A percentile compares a stretch with the other conserved stretches of the same genome.
phyloP scores from a whole-genome alignment of 495 filamentous ascomycete species.

The Bathelium albidoporum region DNA sequence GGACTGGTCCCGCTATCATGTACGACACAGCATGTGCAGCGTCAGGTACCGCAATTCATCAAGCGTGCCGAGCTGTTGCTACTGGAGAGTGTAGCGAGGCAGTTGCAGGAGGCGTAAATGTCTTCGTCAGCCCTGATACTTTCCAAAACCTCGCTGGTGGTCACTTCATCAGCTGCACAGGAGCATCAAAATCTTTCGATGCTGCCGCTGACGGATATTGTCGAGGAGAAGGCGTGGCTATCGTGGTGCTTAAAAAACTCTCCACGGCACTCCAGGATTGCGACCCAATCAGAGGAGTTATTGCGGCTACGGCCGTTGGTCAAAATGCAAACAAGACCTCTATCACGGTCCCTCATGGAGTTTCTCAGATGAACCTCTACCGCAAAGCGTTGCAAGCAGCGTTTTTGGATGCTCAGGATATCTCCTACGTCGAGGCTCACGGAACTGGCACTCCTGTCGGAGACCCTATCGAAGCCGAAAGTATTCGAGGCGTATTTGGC shows the following conservation, averaged over 20 bases:
- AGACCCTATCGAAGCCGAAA: slow-evolving; percentile 29
- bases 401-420: slow-evolving; percentile 15
- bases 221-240: slow-evolving; percentile 29
- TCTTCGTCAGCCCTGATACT: slow-evolving; percentile 30
- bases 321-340: slow-evolving; percentile 30
- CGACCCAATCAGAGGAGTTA: slow-evolving; percentile 28
- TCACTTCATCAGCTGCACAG: slow-evolving; percentile 31
- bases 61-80: slow-evolving; percentile 31
- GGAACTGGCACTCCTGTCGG: slow-evolving; percentile 36
- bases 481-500: slow-evolving; percentile 25
- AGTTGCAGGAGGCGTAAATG: slow-evolving; percentile 34
- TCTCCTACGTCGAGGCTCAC: slow-evolving; percentile 32
- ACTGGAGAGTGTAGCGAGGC: slow-evolving; percentile 31
- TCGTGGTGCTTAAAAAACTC: slow-evolving; percentile 30
- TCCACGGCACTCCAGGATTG: slow-evolving; percentile 27
- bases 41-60: slow-evolving; percentile 27
- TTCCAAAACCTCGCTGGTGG: slow-evolving; percentile 28
- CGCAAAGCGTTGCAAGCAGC: slow-evolving; percentile 15
- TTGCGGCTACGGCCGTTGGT: slow-evolving; percentile 24
- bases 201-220: slow-evolving; percentile 35
- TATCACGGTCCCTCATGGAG: slow-evolving; percentile 31
- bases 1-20: slow-evolving; percentile 5
- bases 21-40: slow-evolving; percentile 33
- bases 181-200: slow-evolving; percentile 37
- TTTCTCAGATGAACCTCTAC: slow-evolving; percentile 21